Evolutionary conservation across 2,329 filamentous ascomycete genomes (phyloP).

Genomic region (Cercospora beticola): DNA sequence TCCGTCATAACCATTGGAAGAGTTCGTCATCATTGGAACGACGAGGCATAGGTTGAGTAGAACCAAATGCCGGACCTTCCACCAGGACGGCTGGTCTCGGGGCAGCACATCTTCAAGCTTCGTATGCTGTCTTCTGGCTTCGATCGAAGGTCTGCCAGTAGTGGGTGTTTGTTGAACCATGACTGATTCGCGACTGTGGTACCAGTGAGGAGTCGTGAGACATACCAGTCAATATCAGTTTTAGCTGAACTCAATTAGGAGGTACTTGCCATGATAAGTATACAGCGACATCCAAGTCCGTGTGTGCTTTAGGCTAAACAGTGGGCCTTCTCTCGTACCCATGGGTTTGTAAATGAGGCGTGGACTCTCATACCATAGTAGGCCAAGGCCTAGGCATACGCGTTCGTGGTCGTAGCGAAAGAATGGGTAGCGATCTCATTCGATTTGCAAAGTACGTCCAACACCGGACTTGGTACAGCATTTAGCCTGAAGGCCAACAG

Average conservation of each 20-base stretch:
- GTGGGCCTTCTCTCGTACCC: not conserved
- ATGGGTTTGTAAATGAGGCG: not conserved
- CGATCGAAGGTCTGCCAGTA: not conserved
- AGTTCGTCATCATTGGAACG: constrained; percentile 39
- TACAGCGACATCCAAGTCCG: not conserved
- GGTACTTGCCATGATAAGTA: not conserved
- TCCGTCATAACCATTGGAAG: constrained; percentile 41
- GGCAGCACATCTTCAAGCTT: not conserved
- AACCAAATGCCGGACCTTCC: constrained; percentile 3
- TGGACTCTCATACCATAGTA: not conserved
- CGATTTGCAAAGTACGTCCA: not conserved
- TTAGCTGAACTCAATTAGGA: not conserved
- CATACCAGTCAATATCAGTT: not conserved
- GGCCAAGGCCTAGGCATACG: not conserved
- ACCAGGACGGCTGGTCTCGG: not conserved
- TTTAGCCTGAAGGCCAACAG: not conserved
- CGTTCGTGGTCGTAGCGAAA: not conserved
- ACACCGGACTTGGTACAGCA: not conserved
- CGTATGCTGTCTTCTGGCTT: too few relatives aligned
- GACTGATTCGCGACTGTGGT: not conserved
- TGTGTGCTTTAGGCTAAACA: not conserved
- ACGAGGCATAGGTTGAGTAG: constrained; percentile 29
- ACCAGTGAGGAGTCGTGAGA: not conserved
- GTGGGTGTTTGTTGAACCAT: not conserved
- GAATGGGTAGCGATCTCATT: not conserved